Percentiles rank a stretch among this genome's conserved stretches.
phyloP scores from a whole-genome alignment of 1,284 basidiomycete species.

The Melanopsichium pennsylvanicum region DNA sequence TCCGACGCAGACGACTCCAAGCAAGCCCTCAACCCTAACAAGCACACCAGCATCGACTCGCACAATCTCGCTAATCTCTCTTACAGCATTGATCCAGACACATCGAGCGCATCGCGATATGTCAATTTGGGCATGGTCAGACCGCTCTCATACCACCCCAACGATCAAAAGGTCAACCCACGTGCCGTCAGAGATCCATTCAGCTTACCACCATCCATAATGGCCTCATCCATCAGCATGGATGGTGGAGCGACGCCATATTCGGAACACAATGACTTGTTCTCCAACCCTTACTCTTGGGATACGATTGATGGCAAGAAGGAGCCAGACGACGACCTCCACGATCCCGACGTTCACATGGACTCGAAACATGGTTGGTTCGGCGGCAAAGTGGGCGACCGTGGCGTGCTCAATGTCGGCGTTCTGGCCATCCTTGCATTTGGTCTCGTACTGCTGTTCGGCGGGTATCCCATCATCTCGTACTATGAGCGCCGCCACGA shows the following conservation, averaged over 20 bases:
- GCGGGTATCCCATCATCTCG: conserved; percentile 77
- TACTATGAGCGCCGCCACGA: conserved; percentile 28
- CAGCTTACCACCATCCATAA: conserved; percentile 24
- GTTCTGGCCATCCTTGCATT: conserved; percentile 67
- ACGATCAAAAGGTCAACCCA: conserved; percentile 41
- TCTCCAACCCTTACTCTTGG: conserved; percentile 49
- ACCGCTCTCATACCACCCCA: conserved; percentile 26
- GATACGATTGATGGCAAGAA: conserved; percentile 52
- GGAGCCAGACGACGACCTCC: conserved; percentile 49
- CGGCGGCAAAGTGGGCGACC: conserved; percentile 13
- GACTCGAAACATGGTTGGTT: conserved; percentile 14
- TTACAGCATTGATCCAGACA: conserved; percentile 16
- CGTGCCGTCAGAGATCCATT: conserved; percentile 34
- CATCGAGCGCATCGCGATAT: conserved; percentile 4
- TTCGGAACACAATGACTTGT: conserved; percentile 17
- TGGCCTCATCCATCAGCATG: conserved; percentile 20
- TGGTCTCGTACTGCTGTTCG: conserved; percentile 74
- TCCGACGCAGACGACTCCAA: neutral
- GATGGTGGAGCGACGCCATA: neutral
- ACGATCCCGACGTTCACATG: conserved; percentile 26
- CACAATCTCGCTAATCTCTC: conserved; percentile 19
- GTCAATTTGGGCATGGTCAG: conserved; percentile 32
- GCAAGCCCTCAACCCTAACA: neutral
- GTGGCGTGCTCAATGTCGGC: conserved; percentile 70
- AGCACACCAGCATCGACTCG: conserved; percentile 14